Base-by-base conservation (phyloP, 345 rosid genomes). In the Erodium maritimum region DNA sequence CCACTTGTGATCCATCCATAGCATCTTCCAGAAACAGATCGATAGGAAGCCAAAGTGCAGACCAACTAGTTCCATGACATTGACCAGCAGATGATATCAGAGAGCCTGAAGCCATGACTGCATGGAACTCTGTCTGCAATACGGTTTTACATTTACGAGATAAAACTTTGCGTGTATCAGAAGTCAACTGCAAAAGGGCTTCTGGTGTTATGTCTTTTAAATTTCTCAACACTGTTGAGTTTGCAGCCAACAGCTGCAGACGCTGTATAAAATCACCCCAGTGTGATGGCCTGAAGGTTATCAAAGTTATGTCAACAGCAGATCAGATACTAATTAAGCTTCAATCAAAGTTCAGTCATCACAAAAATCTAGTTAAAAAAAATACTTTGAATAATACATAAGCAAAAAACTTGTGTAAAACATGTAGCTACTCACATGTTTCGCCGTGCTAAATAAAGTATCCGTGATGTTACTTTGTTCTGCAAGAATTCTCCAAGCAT, bases 1-100 rank as follows among this genome's bases (percentile, higher is more conserved):
- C 67, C 58, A 85, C 89, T 71, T 79, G 88, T 56, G 84, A 65
- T 55, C 86, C 95, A 79, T 89, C 90, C 95, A 93, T 85, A 50
- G 83, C 75, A 76, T 93, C 91, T 75, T 93, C 97, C 25, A 93
- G 84, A 75, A 87, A 85, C 68, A 93, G 79, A 80, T 93, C 99
- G 79, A 93, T 78, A 67, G 99, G 93, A 70, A 93, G 84, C 97
- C 95, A 93, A 65, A 75, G 78, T 58, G 77, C 79, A 76, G 95
- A 82, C 55, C 59, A 82, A 72, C 79, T 78, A 61, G 80, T 75
- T 65, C 89, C 86, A 65, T 72, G 84, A 72, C 79, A 84, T 60
- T 80, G 95, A 72, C 90, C 74, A 70, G 77, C 80, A 25, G 78
- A 73, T 52, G 83, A 75, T 70, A 78, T 70, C 23, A 75, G 74